Conservation (phyloP, 2,329 filamentous ascomycete species). For the Microdochium bolleyi region DNA sequence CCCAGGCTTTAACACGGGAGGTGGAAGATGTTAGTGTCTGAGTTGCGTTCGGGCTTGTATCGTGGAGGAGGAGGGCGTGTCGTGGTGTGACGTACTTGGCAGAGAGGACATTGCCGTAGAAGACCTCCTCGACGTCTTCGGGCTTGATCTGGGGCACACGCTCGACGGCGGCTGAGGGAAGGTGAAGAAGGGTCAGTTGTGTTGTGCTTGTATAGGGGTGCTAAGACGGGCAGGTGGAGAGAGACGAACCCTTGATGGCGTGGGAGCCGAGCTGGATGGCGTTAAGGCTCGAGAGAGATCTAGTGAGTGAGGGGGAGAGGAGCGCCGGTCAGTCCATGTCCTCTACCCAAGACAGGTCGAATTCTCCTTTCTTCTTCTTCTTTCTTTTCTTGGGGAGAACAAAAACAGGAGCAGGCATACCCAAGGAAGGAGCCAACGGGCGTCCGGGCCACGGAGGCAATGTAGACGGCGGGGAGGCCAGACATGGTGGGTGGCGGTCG, state of each 20-base stretch:
- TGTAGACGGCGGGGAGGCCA: conserved; percentile 82
- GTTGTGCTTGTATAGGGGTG: conserved; percentile 6
- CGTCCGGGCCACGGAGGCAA: conserved; percentile 85
- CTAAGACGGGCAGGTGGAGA: not conserved
- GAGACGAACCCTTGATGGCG: conserved; percentile 78
- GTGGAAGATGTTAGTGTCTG: conserved; percentile 7
- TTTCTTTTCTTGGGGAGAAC: too few species aligned
- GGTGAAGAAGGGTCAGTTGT: conserved; percentile 40
- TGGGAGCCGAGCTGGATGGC: conserved; percentile 82
- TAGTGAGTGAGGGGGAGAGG: conserved; percentile 30
- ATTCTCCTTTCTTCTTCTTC: too few species aligned
- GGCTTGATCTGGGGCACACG: conserved; percentile 80
- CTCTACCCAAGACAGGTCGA: too few species aligned
- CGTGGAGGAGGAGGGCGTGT: conserved; percentile 1
- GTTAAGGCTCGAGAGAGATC: conserved; percentile 79
- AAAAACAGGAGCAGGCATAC: conserved; percentile 34
- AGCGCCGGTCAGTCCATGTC: conserved; percentile 6
- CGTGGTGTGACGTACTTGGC: conserved; percentile 60
- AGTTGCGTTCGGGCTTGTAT: not conserved
- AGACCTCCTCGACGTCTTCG: conserved; percentile 88
- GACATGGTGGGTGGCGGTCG: conserved; percentile 58
- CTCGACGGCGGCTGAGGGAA: conserved; percentile 61
- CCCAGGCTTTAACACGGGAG: conserved; percentile 56
- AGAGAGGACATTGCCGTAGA: conserved; percentile 96
- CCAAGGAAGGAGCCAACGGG: conserved; percentile 92